phyloP scores from a whole-genome alignment of 371 early-diverging fungal genomes.

The Lichtheimia hyalospora region DNA sequence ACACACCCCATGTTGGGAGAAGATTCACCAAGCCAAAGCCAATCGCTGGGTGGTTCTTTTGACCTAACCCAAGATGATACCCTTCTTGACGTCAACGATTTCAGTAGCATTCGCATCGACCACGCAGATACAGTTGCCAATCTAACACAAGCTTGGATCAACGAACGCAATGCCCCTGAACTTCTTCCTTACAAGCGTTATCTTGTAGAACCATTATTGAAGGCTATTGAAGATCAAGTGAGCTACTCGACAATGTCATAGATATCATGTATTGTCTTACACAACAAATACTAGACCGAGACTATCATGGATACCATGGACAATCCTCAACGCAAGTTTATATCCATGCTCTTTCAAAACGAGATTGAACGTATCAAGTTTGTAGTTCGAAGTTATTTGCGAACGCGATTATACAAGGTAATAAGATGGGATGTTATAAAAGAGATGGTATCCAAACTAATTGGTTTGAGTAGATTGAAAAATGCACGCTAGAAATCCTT shows the following conservation, averaged over 20 bases:
- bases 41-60: neutral
- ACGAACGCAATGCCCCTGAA: conserved; percentile 82
- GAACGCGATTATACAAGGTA: conserved; percentile 70
- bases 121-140: conserved; percentile 31
- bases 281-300: conserved; percentile 10
- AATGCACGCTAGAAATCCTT: conserved; percentile 41
- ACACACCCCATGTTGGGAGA: neutral
- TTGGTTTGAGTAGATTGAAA: conserved; percentile 44
- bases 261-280: no score
- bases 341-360: conserved; percentile 70
- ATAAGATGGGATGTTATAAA: neutral
- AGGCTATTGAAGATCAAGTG: conserved; percentile 66
- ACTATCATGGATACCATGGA: conserved; percentile 20
- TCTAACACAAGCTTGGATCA: conserved; percentile 74
- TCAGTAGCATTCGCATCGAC: neutral
- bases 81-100: neutral
- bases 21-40: conserved; percentile 1
- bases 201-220: conserved; percentile 53
- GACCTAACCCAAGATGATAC: neutral
- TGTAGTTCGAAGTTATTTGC: conserved; percentile 71
- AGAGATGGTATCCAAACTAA: neutral
- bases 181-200: conserved; percentile 62
- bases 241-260: neutral
- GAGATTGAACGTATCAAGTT: conserved; percentile 86
- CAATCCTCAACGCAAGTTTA: conserved; percentile 34